Base-by-base conservation (phyloP, 495 filamentous ascomycete species). In the Amphirosellinia nigrospora region DNA sequence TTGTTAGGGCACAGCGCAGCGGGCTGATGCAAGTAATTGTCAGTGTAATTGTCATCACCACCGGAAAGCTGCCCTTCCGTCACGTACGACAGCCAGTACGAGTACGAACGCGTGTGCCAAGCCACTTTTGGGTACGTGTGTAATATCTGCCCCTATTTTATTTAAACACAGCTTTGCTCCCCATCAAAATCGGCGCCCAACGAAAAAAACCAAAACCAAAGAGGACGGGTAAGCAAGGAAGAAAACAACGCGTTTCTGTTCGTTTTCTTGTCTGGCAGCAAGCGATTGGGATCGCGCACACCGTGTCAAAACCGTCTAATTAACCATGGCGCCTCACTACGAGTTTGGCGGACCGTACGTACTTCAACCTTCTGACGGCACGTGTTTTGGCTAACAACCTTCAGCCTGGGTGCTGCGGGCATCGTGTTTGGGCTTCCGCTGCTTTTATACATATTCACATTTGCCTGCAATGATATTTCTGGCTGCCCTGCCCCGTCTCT, bases 401-500 rank as follows among this genome's bases (percentile, higher is more conserved):
- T n/a, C 74, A 98, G 96, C 23, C 82, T 89, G 64, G 94, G 94
- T 55, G 92, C 92, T 15, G 84, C 89, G 52, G 88, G 80, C 52
- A 90, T 97, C 67, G 89, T 89, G 39, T 87, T 96, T 72, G 91
- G 89, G 32, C 88, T 97, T 15, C 95, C 96, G 0, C 34, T 92
- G 21, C 80, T 93, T 55, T 85, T 92, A 73, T 97, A 95, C 79
- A 73, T 86, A 65, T 87, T 93, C 73, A 83, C 89, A 43, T 97
- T 98, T 77, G 81, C 93, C 72, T 98, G 96, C 86, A 98, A 97
- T 77, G 96, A 97, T 77, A 79, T 94, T 70, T 89, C 93, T 34
- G 96, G 96, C 64, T 98, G 96, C 73, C 96, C 96, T 15, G 89
- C 92, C 8, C 93, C 94, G 10, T 94, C 91, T n/a, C 83, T 96